Conservation (phyloP, 2,329 filamentous ascomycete species). For the Aspergillus aculeatinus region DNA sequence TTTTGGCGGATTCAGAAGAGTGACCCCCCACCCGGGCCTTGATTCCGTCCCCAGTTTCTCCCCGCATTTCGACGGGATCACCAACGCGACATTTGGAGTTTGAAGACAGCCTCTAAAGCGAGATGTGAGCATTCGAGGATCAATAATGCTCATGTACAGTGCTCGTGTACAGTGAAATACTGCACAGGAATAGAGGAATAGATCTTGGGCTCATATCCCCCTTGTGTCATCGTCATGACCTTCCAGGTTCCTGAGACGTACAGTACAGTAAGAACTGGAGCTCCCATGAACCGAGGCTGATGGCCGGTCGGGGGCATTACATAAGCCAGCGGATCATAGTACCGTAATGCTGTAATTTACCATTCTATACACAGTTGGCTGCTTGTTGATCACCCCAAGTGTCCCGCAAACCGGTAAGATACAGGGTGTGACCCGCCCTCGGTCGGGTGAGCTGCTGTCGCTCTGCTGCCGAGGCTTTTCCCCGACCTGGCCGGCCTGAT, state of each 20-base stretch:
- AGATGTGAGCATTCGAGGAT: no score
- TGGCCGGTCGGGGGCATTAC: neutral
- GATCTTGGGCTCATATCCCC: no score
- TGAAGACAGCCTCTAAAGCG: no score
- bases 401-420: neutral
- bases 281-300: neutral
- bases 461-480: conserved; percentile 21
- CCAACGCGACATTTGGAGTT: no score
- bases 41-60: neutral
- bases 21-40: neutral
- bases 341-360: neutral
- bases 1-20: neutral
- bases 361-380: neutral
- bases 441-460: conserved; percentile 14
- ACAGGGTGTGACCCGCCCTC: conserved; percentile 6
- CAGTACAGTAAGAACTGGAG: no score
- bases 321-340: neutral
- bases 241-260: no score
- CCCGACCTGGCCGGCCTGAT: neutral
- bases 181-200: no score
- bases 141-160: no score
- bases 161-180: no score
- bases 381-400: neutral
- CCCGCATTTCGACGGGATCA: neutral
- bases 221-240: no score